These are phyloP conservation scores for Hypoxylon sp. DNA, from an alignment of 2,329 filamentous ascomycete genomes.

Conservation along the genomic window DNA sequence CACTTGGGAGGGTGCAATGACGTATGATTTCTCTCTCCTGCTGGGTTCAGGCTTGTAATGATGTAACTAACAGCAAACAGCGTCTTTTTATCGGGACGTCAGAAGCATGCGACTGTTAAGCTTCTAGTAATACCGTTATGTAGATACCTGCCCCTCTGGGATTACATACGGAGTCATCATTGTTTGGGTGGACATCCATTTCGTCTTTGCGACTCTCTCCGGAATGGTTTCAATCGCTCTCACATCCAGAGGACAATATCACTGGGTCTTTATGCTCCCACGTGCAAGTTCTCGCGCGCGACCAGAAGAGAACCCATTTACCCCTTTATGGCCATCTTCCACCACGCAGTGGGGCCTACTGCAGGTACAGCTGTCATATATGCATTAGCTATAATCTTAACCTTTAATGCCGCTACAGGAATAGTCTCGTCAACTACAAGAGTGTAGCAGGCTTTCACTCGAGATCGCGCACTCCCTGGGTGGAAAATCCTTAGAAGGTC, in stretches of 20 bases:
- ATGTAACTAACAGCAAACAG: slow-evolving; percentile 1
- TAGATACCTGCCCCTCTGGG: too few species aligned
- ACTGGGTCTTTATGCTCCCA: slow-evolving; percentile 35
- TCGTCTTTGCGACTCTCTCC: slow-evolving; percentile 24
- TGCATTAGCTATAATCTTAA: slow-evolving; percentile 57
- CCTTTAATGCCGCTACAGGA: slow-evolving; percentile 59
- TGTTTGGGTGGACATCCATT: slow-evolving; percentile 35
- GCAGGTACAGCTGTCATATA: slow-evolving; percentile 61
- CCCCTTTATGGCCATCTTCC: slow-evolving; percentile 68
- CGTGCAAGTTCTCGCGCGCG: slow-evolving; percentile 45
- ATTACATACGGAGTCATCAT: slow-evolving; percentile 32
- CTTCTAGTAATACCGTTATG: too few species aligned
- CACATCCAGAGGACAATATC: slow-evolving; percentile 35
- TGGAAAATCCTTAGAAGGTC: slow-evolving; percentile 35
- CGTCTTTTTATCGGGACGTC: slow-evolving; percentile 7
- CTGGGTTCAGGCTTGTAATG: background rate
- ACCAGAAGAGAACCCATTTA: slow-evolving; percentile 57
- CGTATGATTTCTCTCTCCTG: slow-evolving; percentile 15
- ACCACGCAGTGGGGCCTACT: slow-evolving; percentile 54
- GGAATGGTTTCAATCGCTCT: slow-evolving; percentile 38
- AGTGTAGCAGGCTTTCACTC: slow-evolving; percentile 62
- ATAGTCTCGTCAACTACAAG: slow-evolving; percentile 66
- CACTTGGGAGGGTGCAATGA: slow-evolving; percentile 35
- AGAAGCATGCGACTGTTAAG: too few species aligned
- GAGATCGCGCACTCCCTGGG: slow-evolving; percentile 39